These are phyloP conservation scores for Moesziomyces parantarcticus DNA, from an alignment of 1,284 basidiomycete genomes.

Conservation along the genomic window DNA sequence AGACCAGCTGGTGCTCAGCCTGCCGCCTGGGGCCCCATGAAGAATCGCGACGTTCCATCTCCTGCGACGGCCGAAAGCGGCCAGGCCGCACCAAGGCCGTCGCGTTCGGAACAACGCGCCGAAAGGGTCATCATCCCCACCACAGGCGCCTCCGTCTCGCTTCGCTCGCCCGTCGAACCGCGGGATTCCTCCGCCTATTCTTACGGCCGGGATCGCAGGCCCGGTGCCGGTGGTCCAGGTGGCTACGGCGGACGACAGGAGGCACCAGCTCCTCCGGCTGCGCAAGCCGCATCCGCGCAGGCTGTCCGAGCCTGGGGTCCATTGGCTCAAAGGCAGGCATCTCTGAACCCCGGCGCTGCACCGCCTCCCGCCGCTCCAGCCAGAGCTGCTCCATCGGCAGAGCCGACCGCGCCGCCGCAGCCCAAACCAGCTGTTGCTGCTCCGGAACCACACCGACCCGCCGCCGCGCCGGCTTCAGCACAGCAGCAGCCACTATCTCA, in stretches of 20 bases:
- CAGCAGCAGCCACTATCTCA: constrained; percentile 19
- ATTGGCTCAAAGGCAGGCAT: constrained; percentile 57
- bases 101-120: constrained; percentile 35
- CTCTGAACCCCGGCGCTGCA: constrained; percentile 43
- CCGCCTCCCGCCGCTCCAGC: constrained; percentile 14
- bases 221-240: constrained; percentile 14
- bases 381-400: constrained; percentile 6
- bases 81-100: constrained; percentile 18
- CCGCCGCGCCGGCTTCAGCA: constrained; percentile 7
- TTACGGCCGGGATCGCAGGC: constrained; percentile 39
- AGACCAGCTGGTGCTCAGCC: constrained; percentile 17
- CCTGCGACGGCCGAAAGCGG: constrained; percentile 14
- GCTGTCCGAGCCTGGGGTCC: constrained; percentile 61
- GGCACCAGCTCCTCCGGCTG: constrained; percentile 10
- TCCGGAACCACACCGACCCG: constrained; percentile 11
- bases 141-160: constrained; percentile 43
- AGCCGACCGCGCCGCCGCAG: constrained; percentile 16
- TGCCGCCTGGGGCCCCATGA: constrained; percentile 27
- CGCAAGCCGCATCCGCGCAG: constrained; percentile 21
- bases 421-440: constrained; percentile 9
- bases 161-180: constrained; percentile 43
- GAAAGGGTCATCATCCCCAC: constrained; percentile 51
- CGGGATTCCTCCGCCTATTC: constrained; percentile 21
- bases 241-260: constrained; percentile 31
- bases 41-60: constrained; percentile 23